Evolutionary conservation across 2,329 filamentous ascomycete genomes (phyloP).

Genomic region (Xylaria arbuscula): DNA sequence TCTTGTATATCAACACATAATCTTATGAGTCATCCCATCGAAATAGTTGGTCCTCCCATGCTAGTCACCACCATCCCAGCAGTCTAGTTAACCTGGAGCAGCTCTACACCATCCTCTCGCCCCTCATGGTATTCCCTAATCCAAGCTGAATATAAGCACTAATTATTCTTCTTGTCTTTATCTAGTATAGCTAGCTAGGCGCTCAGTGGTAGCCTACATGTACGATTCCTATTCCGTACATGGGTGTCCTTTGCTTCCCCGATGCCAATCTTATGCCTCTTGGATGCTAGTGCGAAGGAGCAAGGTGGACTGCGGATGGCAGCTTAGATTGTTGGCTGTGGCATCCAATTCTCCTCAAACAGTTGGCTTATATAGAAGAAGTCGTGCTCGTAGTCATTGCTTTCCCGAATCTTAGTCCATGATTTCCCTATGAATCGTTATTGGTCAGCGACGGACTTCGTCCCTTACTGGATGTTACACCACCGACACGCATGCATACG

Average conservation of each 20-base stretch:
- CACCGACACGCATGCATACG: slow-evolving; percentile 16
- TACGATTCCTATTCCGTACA: slow-evolving; percentile 16
- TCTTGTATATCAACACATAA: slow-evolving; percentile 26
- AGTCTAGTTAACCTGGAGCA: slow-evolving; percentile 6
- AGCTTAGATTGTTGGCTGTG: slow-evolving; percentile 53
- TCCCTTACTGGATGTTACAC: slow-evolving; percentile 11
- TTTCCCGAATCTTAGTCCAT: slow-evolving; percentile 61
- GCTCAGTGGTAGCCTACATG: slow-evolving; percentile 16
- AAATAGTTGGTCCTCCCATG: not conserved
- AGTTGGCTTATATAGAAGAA: slow-evolving; percentile 71
- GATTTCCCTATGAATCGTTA: slow-evolving; percentile 48
- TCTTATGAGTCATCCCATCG: slow-evolving; percentile 21
- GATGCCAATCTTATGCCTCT: slow-evolving; percentile 25
- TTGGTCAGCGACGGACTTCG: slow-evolving; percentile 27
- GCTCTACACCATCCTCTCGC: slow-evolving; percentile 21
- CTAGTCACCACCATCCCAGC: slow-evolving; percentile 11
- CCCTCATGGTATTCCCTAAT: slow-evolving; percentile 26
- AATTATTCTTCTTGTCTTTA: slow-evolving; percentile 31
- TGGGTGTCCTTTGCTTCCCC: slow-evolving; percentile 23
- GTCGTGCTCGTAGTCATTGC: slow-evolving; percentile 63
- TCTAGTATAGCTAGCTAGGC: slow-evolving; percentile 25
- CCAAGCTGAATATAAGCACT: slow-evolving; percentile 11
- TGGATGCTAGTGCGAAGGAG: slow-evolving; percentile 15
- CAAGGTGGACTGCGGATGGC: slow-evolving; percentile 29
- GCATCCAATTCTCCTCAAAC: slow-evolving; percentile 66